Conservation (phyloP, 495 filamentous ascomycete genomes). For the Cercophora scortea region DNA sequence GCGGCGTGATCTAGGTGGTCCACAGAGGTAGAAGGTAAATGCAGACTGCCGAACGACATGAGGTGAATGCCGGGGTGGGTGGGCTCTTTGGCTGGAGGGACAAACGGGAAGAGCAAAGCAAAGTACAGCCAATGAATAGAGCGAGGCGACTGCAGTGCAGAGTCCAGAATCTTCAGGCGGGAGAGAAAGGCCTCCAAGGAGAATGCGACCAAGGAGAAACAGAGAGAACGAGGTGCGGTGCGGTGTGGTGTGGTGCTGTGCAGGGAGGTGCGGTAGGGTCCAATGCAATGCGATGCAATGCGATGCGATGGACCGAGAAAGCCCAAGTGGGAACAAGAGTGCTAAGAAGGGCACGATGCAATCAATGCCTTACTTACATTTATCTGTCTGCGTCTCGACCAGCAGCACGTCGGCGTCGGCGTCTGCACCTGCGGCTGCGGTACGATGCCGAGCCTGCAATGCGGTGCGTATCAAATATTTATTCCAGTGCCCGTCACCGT, state of each 20-base stretch:
- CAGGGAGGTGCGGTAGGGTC: background rate
- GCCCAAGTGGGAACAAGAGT: too few relatives aligned
- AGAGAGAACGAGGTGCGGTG: background rate
- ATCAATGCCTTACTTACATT: background rate
- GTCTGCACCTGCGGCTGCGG: slow-evolving; percentile 13
- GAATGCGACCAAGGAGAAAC: too few relatives aligned
- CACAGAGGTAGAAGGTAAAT: too few relatives aligned
- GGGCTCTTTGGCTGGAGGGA: too few relatives aligned
- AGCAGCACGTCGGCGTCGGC: slow-evolving; percentile 1
- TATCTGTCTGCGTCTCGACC: background rate
- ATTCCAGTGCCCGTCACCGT: background rate
- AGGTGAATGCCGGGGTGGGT: too few relatives aligned
- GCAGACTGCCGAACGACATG: too few relatives aligned
- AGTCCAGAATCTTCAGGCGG: too few relatives aligned
- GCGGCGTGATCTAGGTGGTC: too few relatives aligned
- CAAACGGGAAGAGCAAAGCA: background rate
- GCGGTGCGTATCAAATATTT: too few relatives aligned
- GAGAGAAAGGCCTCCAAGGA: too few relatives aligned
- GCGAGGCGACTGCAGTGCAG: background rate
- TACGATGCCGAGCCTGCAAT: background rate
- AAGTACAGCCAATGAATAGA: slow-evolving; percentile 1
- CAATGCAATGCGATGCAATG: background rate
- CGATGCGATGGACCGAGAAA: background rate
- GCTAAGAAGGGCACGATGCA: background rate
- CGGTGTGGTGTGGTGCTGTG: background rate